Percentiles rank a stretch among this genome's conserved stretches.
These are phyloP conservation scores for Thelonectria blattea DNA, from an alignment of 2,329 filamentous ascomycete genomes.

Conservation along the genomic window DNA sequence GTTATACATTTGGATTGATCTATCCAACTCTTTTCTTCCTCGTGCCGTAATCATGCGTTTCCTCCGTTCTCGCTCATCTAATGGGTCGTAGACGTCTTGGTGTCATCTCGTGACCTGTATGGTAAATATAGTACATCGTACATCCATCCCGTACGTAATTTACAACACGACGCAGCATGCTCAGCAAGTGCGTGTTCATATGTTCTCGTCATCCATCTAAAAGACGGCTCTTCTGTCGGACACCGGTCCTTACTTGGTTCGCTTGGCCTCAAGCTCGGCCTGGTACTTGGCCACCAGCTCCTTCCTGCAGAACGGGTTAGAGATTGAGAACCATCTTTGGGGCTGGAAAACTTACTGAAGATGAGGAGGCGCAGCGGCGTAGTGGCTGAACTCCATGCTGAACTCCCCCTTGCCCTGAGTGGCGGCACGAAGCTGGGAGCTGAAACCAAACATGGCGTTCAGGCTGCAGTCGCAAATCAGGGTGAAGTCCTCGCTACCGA, in stretches of 20 bases:
- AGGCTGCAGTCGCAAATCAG: slow-evolving; percentile 90
- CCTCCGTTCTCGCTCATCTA: slow-evolving; percentile 8
- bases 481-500: slow-evolving; percentile 92
- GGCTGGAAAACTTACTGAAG: slow-evolving; percentile 72
- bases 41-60: slow-evolving; percentile 3
- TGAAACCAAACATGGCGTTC: slow-evolving; percentile 98
- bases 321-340: background rate
- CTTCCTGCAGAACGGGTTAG: slow-evolving; percentile 50
- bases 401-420: slow-evolving; percentile 99
- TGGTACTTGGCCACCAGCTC: slow-evolving; percentile 65
- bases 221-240: slow-evolving; percentile 4
- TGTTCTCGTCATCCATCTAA: slow-evolving; percentile 13
- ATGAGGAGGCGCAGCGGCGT: slow-evolving; percentile 83
- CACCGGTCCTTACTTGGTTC: slow-evolving; percentile 52
- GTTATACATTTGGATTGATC: slow-evolving; percentile 27
- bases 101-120: slow-evolving; percentile 21
- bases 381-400: slow-evolving; percentile 98
- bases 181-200: slow-evolving; percentile 12
- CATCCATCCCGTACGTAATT: slow-evolving; percentile 31
- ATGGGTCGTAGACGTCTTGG: slow-evolving; percentile 27
- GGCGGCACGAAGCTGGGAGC: slow-evolving; percentile 84
- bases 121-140: slow-evolving; percentile 36
- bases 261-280: slow-evolving; percentile 63
- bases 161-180: slow-evolving; percentile 28
- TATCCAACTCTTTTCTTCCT: slow-evolving; percentile 15